Evolutionary conservation across 192 early-diverging fungal genomes (phyloP), one percentile per base, ranked within the genome.

Genomic region (Mycoemilia scoparia): DNA sequence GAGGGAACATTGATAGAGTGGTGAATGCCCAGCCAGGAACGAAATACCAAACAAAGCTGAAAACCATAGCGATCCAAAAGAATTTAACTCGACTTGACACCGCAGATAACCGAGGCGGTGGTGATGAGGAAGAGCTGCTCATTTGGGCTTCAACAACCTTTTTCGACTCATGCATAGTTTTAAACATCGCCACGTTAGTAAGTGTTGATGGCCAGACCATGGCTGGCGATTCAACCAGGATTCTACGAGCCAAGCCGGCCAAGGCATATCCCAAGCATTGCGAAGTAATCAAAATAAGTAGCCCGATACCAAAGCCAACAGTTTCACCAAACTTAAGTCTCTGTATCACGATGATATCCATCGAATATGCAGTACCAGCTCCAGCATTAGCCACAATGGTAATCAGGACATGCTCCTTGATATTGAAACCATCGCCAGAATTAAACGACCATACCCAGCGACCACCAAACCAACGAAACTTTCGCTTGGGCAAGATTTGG

Each of bases 201-300:
- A 95, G 64, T 13, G 69, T 76, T 5, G 69, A 47, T 2, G 89
- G 89, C 87, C 87, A 97, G 18, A 84, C 66, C 84, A 92, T 88
- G 4, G 73, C 57, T 3, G 79, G 57, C 17, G 87, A 85, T 13
- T 72, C 63, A 13, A 95, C 85, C 27, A 95, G 58, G 39, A 74
- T 76, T 5, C 71, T 70, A 23, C 85, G 78, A 22, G 61, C 67
- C 16, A 74, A 57, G 43, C 79, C 87, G 41, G 77, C 79, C 49
- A 82, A 33, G 5, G 70, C 67, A 29, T 69, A 75, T 5, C 71
- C 75, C 38, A 80, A 49, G 22, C 71, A 32, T 41, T 76, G 68
- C 20, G 79, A 79, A 2, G 77, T 71, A 7, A 87, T 38, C 5
- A 86, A 49, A 13, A 87, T 46, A 3, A 81, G 29, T 14, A 87